These are phyloP conservation scores for Posidonia australis DNA, from an alignment of 106 monocot species.

Conservation along the genomic window DNA sequence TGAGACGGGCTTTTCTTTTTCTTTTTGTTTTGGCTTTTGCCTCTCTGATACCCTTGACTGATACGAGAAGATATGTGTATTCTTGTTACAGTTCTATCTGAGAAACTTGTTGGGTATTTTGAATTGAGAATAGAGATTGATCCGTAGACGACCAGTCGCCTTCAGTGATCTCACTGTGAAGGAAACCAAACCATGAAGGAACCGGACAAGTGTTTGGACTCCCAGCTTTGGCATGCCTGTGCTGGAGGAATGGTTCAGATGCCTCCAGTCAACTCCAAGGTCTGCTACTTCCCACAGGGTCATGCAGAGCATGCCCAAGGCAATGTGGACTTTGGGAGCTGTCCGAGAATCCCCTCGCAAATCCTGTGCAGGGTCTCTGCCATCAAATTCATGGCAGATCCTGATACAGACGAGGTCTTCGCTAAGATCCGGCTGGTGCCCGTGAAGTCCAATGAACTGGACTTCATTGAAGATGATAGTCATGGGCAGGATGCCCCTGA, in stretches of 20 bases:
- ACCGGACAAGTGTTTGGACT: conserved; percentile 17
- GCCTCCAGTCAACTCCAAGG: conserved; percentile 17
- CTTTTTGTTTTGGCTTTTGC: too few species aligned
- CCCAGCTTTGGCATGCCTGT: conserved; percentile 29
- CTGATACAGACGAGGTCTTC: conserved; percentile 27
- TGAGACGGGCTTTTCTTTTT: too few species aligned
- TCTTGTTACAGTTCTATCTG: too few species aligned
- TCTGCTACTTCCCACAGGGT: conserved; percentile 28
- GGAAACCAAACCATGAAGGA: conserved; percentile 25
- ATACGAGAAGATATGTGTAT: too few species aligned
- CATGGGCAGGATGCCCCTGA: conserved; percentile 3
- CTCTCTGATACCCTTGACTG: too few species aligned
- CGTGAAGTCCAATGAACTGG: conserved; percentile 7
- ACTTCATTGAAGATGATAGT: neutral
- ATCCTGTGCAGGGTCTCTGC: conserved; percentile 19
- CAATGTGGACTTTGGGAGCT: conserved; percentile 4
- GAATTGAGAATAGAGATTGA: neutral
- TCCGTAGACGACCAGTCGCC: neutral
- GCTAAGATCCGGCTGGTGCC: conserved; percentile 20
- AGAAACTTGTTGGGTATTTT: neutral
- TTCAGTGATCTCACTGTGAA: neutral
- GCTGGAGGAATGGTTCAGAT: conserved; percentile 33
- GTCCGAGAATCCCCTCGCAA: conserved; percentile 12
- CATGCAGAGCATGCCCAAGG: conserved; percentile 28
- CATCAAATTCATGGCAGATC: conserved; percentile 22